Base-by-base conservation (phyloP, 768 basidiomycete species). In the Psilocybe cyanescens region DNA sequence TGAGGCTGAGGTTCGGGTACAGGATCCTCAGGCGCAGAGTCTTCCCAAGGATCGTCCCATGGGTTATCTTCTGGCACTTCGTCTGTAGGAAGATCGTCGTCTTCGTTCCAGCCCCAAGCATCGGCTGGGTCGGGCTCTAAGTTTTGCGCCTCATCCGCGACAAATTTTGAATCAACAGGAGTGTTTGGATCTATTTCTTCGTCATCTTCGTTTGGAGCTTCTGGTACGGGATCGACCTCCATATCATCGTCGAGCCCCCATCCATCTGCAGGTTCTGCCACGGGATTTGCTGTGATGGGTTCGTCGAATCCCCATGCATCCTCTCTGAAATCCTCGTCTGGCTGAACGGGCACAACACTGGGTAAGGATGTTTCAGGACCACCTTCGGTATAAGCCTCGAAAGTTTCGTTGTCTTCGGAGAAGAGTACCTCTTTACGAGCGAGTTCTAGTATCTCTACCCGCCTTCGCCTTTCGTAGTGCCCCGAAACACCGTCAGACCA, bases 91-190 rank as follows among this genome's bases (percentile, higher is more conserved):
- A 69, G 53, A 5, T 75, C 78, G 11, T 79, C 79, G 31, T 86
- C 85, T 45, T 86, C 85, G 41, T 91, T 87, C 87, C 87, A 92
- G 2, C 88, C 92, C 92, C 92, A 94, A 0, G 90, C 86, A 65
- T 89, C 86, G 14, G 73, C 77, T 8, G 84, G 73, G 64, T 85
- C 82, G 12, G 77, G 72, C 28, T 80, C 80, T 4, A 69, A 65
- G 11, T 72, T 69, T 14, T 56, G 66, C 24, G 65, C 62, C 55
- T 46, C 52, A 11, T 55, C 45, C 14, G 48, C 51, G n/a, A 41
- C 39, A 30, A 52, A 53, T 19, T 65, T 64, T 17, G 61, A 60
- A 30, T 66, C 64, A 31, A 37, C 52, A 12, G 46, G 60, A 14
- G 56, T 65, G 16, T 61, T 58, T 44, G 63, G 62, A 37, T 68